Percentiles rank a stretch among this genome's conserved stretches.
phyloP scores from a whole-genome alignment of 257 asterid species.

The Solanum megistacrolobum region DNA sequence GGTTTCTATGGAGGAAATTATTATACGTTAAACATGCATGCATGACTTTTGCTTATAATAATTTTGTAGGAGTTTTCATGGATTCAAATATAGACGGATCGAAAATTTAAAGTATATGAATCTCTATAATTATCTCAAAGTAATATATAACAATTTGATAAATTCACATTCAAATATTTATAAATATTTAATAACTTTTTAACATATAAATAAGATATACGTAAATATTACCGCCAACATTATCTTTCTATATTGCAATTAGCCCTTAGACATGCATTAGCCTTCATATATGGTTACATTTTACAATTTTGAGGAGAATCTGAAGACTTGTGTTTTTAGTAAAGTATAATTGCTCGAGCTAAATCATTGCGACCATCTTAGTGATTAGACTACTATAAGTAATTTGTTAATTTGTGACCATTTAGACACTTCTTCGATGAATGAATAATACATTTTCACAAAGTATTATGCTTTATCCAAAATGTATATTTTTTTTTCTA shows the following conservation, averaged over 20 bases:
- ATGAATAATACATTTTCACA: neutral
- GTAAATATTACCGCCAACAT: too few species aligned
- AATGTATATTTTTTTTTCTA: neutral
- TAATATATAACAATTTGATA: too few species aligned
- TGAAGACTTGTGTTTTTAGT: neutral
- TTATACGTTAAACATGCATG: neutral
- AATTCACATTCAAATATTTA: too few species aligned
- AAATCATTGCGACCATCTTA: neutral
- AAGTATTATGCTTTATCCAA: neutral
- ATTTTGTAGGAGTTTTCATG: neutral
- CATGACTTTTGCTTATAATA: neutral
- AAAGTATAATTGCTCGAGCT: too few species aligned
- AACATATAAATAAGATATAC: neutral
- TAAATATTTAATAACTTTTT: too few species aligned
- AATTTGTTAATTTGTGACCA: neutral
- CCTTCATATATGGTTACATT: too few species aligned
- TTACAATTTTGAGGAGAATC: neutral
- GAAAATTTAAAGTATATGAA: too few species aligned
- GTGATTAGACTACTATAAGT: too few species aligned
- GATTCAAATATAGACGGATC: neutral
- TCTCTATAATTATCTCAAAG: too few species aligned
- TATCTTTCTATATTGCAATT: too few species aligned
- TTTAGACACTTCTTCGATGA: neutral
- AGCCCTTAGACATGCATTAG: too few species aligned
- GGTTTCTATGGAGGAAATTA: neutral